Conservation (phyloP, 805 yeast species). For the Clavispora carvajalis region DNA sequence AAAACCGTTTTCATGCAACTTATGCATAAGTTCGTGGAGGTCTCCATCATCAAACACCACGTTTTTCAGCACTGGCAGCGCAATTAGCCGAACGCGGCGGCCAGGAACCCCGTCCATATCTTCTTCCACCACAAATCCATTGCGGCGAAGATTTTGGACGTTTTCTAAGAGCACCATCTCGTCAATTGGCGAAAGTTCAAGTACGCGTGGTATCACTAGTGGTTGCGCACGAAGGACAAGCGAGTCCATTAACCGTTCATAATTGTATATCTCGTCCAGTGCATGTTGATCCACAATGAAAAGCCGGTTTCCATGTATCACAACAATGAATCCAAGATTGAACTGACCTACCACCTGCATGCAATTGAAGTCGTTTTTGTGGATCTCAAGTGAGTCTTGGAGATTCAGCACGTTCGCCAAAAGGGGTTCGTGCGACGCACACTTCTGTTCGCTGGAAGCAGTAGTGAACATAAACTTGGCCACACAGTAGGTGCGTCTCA, state of each 20-base stretch:
- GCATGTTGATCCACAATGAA: constrained; percentile 97
- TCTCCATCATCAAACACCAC: constrained; percentile 63
- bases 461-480: not conserved
- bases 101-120: constrained; percentile 55
- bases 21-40: constrained; percentile 70
- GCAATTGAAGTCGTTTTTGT: constrained; percentile 62
- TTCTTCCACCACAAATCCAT: constrained; percentile 62
- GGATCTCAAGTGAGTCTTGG: constrained; percentile 29
- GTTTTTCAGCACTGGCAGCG: constrained; percentile 72
- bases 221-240: constrained; percentile 56
- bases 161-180: constrained; percentile 67
- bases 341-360: constrained; percentile 92
- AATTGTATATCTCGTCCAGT: constrained; percentile 91
- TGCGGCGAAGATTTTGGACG: constrained; percentile 50
- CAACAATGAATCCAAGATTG: constrained; percentile 90
- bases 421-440: not conserved
- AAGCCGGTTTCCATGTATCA: constrained; percentile 49
- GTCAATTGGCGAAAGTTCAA: constrained; percentile 74
- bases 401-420: constrained; percentile 7
- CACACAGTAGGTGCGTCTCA: not conserved
- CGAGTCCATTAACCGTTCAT: constrained; percentile 59
- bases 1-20: constrained; percentile 34
- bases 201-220: constrained; percentile 51
- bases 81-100: constrained; percentile 43
- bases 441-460: not conserved